Base-by-base conservation (phyloP, 2,329 filamentous ascomycete genomes). In the Aspergillus floridensis region DNA sequence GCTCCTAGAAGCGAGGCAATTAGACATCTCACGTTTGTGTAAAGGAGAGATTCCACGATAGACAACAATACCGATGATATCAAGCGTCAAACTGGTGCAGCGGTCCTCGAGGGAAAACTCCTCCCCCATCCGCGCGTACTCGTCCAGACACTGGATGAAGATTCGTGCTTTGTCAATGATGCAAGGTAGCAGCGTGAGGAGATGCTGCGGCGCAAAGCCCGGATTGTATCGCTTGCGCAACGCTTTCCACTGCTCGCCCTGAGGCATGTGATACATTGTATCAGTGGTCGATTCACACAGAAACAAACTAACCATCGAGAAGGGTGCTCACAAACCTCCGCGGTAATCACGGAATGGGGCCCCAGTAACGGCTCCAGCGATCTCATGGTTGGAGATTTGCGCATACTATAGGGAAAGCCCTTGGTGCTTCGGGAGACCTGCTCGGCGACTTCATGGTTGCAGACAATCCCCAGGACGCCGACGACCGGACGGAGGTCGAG, bases 161-260 rank as follows among this genome's bases (percentile, higher is more conserved):
- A 51, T 53, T 12, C 61, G 29, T 10, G 62, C 65, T 19, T 68
- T 69, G 35, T 73, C 67, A 4, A 74, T 54, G 10, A 75, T 66
- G n/a, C 61, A 63, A 2, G 67, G 66, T 4, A 71, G 61, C 24
- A 73, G 53, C 1, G 48, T 69, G 35, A 70, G 63, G 7, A 74
- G 63, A 57, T 74, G 66, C 51, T 60, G 63, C 5, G 65, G 63
- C 0, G 68, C 64, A 53, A 74, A 74, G 14, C 70, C 72, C 0
- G 70, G 68, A 49, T 72, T 74, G 59, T 72, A 72, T n/a, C 68
- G 63, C 26, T 65, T 65, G 38, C 72, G 66, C 29, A 73, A 63
- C 0, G 52, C 53, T 56, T 72, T 74, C 71, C 71, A 73, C 21
- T 66, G 29, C 14, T 63, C 57, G 3, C 67, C 68, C 52, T 73